Conservation (phyloP, 345 rosid species). For the Excoecaria cochinchinensis region DNA sequence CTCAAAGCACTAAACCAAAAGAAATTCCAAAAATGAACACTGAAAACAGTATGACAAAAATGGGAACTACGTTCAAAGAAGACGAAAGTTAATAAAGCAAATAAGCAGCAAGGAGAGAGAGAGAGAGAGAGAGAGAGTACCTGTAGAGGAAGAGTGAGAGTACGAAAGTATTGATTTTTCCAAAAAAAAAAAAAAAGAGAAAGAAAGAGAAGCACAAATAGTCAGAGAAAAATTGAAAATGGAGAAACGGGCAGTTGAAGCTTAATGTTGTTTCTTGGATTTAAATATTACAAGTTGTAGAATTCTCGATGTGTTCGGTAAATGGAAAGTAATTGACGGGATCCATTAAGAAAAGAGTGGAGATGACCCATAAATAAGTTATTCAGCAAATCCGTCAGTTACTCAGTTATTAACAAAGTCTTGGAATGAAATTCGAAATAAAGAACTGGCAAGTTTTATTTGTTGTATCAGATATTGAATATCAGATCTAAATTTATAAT, state of each 20-base stretch:
- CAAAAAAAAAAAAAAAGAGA: no score
- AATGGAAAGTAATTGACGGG: neutral
- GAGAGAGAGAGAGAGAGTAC: neutral
- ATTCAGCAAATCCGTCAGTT: no score
- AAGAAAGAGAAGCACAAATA: no score
- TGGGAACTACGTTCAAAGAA: neutral
- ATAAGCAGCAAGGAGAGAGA: neutral
- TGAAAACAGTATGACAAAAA: neutral
- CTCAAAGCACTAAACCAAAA: neutral
- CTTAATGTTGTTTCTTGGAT: neutral
- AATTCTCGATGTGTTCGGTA: neutral
- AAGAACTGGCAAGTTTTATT: no score
- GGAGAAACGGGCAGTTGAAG: neutral
- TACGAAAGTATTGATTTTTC: neutral
- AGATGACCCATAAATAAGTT: no score
- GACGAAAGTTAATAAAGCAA: neutral
- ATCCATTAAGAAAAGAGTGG: neutral
- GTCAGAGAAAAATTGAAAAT: neutral
- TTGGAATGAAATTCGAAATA: no score
- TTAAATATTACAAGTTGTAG: neutral
- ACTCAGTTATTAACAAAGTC: no score
- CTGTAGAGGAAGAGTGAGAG: constrained; percentile 14
- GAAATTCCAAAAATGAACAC: neutral
- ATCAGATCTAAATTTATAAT: no score
- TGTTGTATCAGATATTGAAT: no score